A percentile compares a stretch with the other conserved stretches of the same genome.
These are phyloP conservation scores for Leucaena leucocephala DNA, from an alignment of 306 rosid genomes.

Conservation along the genomic window DNA sequence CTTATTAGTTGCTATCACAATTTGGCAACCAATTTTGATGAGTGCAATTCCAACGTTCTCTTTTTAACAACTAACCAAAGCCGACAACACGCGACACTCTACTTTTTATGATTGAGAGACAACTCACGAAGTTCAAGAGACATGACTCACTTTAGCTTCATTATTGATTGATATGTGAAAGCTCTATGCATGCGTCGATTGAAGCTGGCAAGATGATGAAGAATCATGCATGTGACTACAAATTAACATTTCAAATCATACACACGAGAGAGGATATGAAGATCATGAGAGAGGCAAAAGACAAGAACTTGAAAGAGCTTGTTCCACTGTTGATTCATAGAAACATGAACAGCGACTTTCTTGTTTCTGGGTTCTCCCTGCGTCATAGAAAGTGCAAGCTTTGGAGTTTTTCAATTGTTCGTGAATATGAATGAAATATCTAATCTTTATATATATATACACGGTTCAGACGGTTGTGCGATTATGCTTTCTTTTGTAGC, in stretches of 20 bases:
- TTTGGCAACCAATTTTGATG: background rate
- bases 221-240: background rate
- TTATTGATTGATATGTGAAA: background rate
- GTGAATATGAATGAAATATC: background rate
- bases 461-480: background rate
- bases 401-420: background rate
- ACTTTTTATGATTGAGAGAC: background rate
- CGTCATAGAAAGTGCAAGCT: background rate
- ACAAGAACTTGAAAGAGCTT: background rate
- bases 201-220: background rate
- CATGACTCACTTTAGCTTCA: background rate
- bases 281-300: background rate
- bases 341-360: background rate
- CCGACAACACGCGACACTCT: background rate
- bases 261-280: background rate
- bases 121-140: background rate
- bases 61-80: background rate
- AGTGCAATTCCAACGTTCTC: background rate
- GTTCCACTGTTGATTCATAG: background rate
- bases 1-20: background rate
- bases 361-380: slow-evolving; percentile 23
- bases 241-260: background rate
- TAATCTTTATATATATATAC: background rate
- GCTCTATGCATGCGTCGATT: background rate
- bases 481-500: background rate